Conservation (phyloP, 2,329 filamentous ascomycete genomes). For the Exophiala sp. region DNA sequence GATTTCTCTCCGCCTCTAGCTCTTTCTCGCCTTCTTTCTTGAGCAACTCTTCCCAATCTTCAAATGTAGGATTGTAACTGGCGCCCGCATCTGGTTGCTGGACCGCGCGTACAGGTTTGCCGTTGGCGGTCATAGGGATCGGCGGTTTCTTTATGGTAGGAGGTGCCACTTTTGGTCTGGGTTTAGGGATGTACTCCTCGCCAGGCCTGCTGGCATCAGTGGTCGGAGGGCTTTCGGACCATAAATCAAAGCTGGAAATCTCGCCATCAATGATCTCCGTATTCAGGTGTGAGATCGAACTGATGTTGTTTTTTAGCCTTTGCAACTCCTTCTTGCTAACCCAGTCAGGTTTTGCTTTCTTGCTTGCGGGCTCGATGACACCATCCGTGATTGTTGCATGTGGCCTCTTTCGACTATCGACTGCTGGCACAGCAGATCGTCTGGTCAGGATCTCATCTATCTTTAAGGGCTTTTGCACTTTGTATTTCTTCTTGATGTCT, state of each 20-base stretch:
- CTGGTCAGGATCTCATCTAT: conserved; percentile 85
- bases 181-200: conserved; percentile 62
- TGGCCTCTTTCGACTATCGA: conserved; percentile 71
- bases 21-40: conserved; percentile 70
- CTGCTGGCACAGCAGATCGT: conserved; percentile 73
- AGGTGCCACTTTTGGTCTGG: conserved; percentile 63
- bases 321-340: conserved; percentile 79
- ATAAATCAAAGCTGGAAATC: conserved; percentile 65
- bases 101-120: conserved; percentile 73
- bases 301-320: conserved; percentile 55
- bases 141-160: conserved; percentile 69
- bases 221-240: conserved; percentile 51
- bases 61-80: conserved; percentile 87
- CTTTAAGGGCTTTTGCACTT: conserved; percentile 71
- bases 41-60: conserved; percentile 75
- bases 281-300: conserved; percentile 27
- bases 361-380: conserved; percentile 59
- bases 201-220: conserved; percentile 35
- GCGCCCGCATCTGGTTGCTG: conserved; percentile 71
- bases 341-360: conserved; percentile 71
- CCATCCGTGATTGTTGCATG: conserved; percentile 66
- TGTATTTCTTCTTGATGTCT: conserved; percentile 59
- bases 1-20: conserved; percentile 69
- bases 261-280: conserved; percentile 48
- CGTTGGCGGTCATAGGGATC: conserved; percentile 73